Evolutionary conservation across 2,329 filamentous ascomycete genomes (phyloP).

Genomic region (Aspergillus eucalypticola): DNA sequence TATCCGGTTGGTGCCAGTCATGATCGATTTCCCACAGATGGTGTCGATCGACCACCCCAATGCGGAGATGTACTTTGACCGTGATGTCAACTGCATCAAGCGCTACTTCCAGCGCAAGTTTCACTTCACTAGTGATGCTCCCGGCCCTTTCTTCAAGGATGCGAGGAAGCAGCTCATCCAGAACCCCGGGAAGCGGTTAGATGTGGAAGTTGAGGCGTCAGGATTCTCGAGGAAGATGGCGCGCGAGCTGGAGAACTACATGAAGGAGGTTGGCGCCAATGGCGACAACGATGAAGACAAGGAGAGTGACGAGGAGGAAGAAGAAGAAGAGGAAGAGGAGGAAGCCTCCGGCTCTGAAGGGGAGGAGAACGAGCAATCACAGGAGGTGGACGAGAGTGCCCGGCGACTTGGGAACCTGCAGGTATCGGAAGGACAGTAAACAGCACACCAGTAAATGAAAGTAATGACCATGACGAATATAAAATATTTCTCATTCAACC

Average conservation of each 20-base stretch:
- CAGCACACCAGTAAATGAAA: slow-evolving; percentile 24
- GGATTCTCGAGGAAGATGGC: slow-evolving; percentile 97
- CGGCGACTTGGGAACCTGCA: slow-evolving; percentile 33
- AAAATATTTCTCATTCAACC: neutral
- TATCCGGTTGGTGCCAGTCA: slow-evolving; percentile 69
- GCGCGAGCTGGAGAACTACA: slow-evolving; percentile 88
- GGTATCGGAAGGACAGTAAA: slow-evolving; percentile 30
- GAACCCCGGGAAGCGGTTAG: slow-evolving; percentile 68
- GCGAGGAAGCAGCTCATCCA: slow-evolving; percentile 70
- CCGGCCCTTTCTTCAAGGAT: slow-evolving; percentile 82
- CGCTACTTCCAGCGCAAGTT: slow-evolving; percentile 89
- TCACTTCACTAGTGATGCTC: slow-evolving; percentile 77
- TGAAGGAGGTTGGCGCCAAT: slow-evolving; percentile 67
- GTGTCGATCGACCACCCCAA: slow-evolving; percentile 92
- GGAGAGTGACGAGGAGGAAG: slow-evolving; percentile 31
- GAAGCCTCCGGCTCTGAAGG: slow-evolving; percentile 22
- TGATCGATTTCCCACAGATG: slow-evolving; percentile 99
- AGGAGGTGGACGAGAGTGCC: slow-evolving; percentile 19
- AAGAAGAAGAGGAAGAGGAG: slow-evolving; percentile 2
- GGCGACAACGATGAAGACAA: slow-evolving; percentile 36
- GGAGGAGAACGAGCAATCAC: slow-evolving; percentile 20
- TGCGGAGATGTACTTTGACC: slow-evolving; percentile 95
- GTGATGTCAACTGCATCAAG: slow-evolving; percentile 94
- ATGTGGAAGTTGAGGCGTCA: slow-evolving; percentile 86
- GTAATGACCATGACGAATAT: slow-evolving; percentile 26